Evolutionary conservation across 805 yeast genomes (phyloP), one percentile per base, ranked within the genome.

Genomic region (Wickerhamiella vanderwaltii): DNA sequence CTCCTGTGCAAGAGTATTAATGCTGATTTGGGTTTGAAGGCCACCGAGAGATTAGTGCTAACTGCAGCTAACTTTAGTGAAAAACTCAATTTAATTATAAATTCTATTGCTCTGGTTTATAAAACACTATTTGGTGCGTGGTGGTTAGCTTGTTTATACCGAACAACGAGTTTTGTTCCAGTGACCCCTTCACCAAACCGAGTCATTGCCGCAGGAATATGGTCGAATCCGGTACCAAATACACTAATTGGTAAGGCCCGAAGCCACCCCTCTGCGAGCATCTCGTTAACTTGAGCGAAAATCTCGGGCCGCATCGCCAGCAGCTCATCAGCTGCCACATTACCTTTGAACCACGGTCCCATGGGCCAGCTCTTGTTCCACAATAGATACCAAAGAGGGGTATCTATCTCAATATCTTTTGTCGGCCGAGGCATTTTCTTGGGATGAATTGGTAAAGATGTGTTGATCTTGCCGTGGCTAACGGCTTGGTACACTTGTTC

Each of bases 161-260:
- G 33, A 18, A 56, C 43, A 18, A 56, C 59, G 11, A 54, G 33
- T 46, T 54, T 54, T 22, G 40, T 43, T 13, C 48, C 58, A 9
- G 48, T 39, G 15, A 51, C 53, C 23, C 59, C 56, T 24, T 42
- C 38, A 20, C 48, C 47, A 36, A 39, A 44, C 29, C 41, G 17
- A 24, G 37, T 48, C 13, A 51, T 31, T 3, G 51, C 58, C 20
- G 42, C 47, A 28, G 48, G 47, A 22, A 54, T 41, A 22, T 38
- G 35, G 26, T 51, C 56, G 16, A 56, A 44, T 6, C 58, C 53
- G 16, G 43, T 36, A 29, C 46, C 50, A 16, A 50, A 43, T 5
- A 57, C 54, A 19, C 29, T 40, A 24, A 48, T 34, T 0, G 54
- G 52, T 29, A 46, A 41, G 6, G 52, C 15, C 13, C 20, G 31